Percentiles rank a stretch among this genome's conserved stretches.
phyloP scores from a whole-genome alignment of 768 basidiomycete genomes.

The Rhodosporidiobolus sp. region DNA sequence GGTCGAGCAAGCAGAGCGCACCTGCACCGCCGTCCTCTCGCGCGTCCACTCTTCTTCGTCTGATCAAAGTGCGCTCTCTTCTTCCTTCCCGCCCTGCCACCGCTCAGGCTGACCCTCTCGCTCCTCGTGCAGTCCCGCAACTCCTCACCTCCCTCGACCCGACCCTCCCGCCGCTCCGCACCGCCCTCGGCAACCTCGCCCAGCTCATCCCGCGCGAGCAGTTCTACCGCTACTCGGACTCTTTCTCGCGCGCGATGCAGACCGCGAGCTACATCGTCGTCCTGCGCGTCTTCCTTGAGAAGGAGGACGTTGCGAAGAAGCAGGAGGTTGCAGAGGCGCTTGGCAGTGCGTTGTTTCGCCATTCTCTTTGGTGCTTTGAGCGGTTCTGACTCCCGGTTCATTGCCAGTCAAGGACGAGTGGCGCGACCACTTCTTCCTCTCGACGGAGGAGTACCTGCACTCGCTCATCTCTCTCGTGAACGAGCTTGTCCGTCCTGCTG shows the following conservation, averaged over 20 bases:
- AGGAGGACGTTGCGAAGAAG: constrained; percentile 47
- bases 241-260: constrained; percentile 32
- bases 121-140: constrained; percentile 9
- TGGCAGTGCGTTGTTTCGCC: constrained; percentile 46
- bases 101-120: not conserved
- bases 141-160: constrained; percentile 39
- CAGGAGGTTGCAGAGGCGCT: constrained; percentile 45
- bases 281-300: constrained; percentile 48
- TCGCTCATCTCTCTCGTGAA: constrained; percentile 51
- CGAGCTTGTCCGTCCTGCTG: constrained; percentile 46
- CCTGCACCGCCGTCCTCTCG: constrained; percentile 26
- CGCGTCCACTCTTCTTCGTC: constrained; percentile 2
- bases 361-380: not conserved
- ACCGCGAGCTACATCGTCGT: constrained; percentile 47
- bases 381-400: too few relatives aligned
- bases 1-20: constrained; percentile 35
- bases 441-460: constrained; percentile 53
- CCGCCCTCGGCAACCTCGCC: constrained; percentile 39
- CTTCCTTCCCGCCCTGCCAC: rapidly evolving
- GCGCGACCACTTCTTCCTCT: constrained; percentile 47
- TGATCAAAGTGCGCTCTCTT: not conserved
- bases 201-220: constrained; percentile 47
- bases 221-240: constrained; percentile 47
- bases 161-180: constrained; percentile 16
- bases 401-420: constrained; percentile 47